These are phyloP conservation scores for Setaria italica DNA, from an alignment of 202 grass and related monocot species.

Conservation along the genomic window DNA sequence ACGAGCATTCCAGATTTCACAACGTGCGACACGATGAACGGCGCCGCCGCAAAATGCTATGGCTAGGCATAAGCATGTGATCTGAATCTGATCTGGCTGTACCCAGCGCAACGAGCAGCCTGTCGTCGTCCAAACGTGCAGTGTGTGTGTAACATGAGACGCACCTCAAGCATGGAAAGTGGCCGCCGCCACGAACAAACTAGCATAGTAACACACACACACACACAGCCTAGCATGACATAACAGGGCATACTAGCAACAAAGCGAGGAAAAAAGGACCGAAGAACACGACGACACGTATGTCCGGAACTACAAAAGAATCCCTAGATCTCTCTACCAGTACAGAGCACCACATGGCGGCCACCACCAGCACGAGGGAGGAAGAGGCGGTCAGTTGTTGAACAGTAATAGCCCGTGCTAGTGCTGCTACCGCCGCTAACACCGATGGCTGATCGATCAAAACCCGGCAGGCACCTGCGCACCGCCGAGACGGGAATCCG, in stretches of 20 bases:
- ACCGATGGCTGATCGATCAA: conserved; percentile 31
- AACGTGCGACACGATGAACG: background rate
- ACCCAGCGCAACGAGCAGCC: background rate
- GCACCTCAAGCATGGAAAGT: background rate
- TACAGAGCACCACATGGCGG: conserved; percentile 47
- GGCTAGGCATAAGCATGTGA: background rate
- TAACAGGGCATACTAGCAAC: background rate
- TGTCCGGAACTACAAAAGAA: conserved; percentile 54
- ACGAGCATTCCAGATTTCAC: background rate
- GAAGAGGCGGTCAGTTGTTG: background rate
- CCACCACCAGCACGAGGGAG: background rate
- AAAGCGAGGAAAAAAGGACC: background rate
- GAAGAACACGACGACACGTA: conserved; percentile 20
- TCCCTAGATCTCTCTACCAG: conserved; percentile 37
- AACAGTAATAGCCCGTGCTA: background rate
- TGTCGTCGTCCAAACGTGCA: background rate
- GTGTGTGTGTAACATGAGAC: background rate
- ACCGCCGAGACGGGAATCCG: no score
- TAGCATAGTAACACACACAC: background rate
- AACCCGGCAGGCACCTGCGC: background rate
- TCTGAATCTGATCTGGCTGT: background rate
- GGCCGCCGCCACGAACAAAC: background rate
- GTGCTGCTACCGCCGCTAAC: background rate
- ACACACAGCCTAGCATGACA: background rate
- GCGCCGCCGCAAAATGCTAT: background rate